phyloP scores from a whole-genome alignment of 176 grass and related monocot species.

The Tillandsia leiboldiana region DNA sequence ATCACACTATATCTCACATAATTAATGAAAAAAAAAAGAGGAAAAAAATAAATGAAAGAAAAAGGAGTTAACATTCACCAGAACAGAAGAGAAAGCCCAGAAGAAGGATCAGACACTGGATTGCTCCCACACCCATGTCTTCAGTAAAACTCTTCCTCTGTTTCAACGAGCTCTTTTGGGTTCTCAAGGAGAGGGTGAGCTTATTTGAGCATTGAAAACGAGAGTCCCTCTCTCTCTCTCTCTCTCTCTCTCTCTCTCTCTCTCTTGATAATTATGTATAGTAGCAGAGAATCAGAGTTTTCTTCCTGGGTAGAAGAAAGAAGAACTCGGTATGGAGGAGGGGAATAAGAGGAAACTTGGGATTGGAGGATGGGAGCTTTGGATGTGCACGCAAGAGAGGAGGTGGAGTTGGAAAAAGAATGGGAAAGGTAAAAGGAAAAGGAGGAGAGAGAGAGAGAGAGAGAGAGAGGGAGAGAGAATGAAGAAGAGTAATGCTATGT shows the following conservation, averaged over 20 bases:
- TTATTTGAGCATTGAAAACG: constrained; percentile 26
- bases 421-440: constrained; percentile 22
- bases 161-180: neutral
- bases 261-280: constrained; percentile 24
- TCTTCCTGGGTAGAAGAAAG: constrained; percentile 32
- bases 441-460: neutral
- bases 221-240: constrained; percentile 19
- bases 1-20: neutral
- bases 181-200: constrained; percentile 9
- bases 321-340: neutral
- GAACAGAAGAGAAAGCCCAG: constrained; percentile 28
- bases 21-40: neutral
- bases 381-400: constrained; percentile 30
- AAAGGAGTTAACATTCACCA: constrained; percentile 34
- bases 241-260: neutral
- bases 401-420: constrained; percentile 13
- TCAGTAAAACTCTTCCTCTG: constrained; percentile 7
- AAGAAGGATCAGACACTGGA: constrained; percentile 24
- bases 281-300: constrained; percentile 35
- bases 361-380: constrained; percentile 34
- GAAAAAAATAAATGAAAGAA: neutral
- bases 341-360: constrained; percentile 65
- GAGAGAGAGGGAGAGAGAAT: too few species aligned
- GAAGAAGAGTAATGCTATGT: too few species aligned
- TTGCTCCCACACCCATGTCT: constrained; percentile 30